Evolutionary conservation across 164 flowering plant species (phyloP), one percentile per base, ranked within the genome.

Genomic region (Magnolia kwangsiensis): DNA sequence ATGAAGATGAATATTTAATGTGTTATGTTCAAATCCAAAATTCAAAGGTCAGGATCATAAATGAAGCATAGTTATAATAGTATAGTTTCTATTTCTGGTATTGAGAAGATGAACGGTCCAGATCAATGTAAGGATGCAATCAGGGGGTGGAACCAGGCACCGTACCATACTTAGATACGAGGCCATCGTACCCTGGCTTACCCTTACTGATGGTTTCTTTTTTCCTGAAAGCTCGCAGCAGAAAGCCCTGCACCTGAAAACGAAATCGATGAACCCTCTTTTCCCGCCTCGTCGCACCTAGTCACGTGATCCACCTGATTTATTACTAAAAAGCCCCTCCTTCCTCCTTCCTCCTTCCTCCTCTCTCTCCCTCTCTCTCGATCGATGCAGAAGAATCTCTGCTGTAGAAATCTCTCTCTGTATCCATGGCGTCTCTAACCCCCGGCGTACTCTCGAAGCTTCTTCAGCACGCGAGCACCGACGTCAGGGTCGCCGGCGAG

Each of bases 361-460:
- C 45, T 37, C 45, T 37, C 45, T 37, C 45, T 4, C 63, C 11
- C n/a, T 37, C 45, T 37, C 7, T 37, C 45, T 37, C 45, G 0
- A 2, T 37, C 45, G 45, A 37, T 37, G 45, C 45, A 37, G 45
- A 37, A 37, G 45, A 37, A 37, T 37, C 45, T 37, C 45, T 37
- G 45, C 45, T 0, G 45, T 37, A 37, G 45, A 37, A 37, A 37
- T 37, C 63, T 58, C 63, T 4, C 19, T 14, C n/a, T 59, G 16
- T 75, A 84, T 88, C 55, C 92, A 90, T 91, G 96, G 92, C 91
- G 73, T 78, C 87, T 23, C 83, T 90, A 5, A 84, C 83, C 1
- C 96, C 90, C 2, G 94, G 94, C 5, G 82, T 85, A 8, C 78
- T 91, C 1, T 73, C 79, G 24, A 90, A 89, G 83, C 90, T 91